These are phyloP conservation scores for Vitis rotundifolia DNA, from an alignment of 164 flowering plant species.

Conservation along the genomic window DNA sequence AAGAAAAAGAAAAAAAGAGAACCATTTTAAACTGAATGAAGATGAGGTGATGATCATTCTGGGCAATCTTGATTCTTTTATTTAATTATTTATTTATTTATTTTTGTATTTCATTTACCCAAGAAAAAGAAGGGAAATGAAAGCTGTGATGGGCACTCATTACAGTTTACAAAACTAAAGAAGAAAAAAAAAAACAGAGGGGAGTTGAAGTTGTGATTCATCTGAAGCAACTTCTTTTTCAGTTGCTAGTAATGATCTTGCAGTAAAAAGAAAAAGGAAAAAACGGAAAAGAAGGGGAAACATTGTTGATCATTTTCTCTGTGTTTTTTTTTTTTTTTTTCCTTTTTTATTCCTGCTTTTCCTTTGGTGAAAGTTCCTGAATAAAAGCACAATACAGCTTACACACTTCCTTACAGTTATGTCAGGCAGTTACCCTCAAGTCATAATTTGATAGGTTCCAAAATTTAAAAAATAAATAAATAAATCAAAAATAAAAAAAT, in stretches of 20 bases:
- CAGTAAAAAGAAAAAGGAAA: slow-evolving; percentile 1
- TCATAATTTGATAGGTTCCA: neutral
- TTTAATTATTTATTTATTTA: neutral
- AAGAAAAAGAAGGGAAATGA: neutral
- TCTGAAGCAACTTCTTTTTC: slow-evolving; percentile 4
- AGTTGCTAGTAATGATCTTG: slow-evolving; percentile 11
- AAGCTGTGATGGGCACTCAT: slow-evolving; percentile 9
- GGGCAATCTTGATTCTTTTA: neutral
- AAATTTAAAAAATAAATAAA: neutral
- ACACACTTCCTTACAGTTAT: neutral
- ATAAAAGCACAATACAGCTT: slow-evolving; percentile 1
- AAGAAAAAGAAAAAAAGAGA: neutral
- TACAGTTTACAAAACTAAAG: neutral
- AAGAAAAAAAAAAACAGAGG: neutral
- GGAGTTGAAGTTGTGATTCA: slow-evolving; percentile 8
- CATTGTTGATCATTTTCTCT: neutral
- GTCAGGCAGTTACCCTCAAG: neutral
- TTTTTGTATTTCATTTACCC: neutral
- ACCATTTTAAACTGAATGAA: neutral
- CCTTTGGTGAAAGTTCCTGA: neutral
- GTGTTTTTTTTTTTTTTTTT: neutral
- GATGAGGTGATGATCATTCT: neutral
- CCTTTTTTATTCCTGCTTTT: too few relatives aligned
- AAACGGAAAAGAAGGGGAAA: neutral
- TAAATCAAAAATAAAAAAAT: neutral